These are phyloP conservation scores for Tetragonia tetragonoides DNA, from an alignment of 148 eudicot genomes.

Conservation along the genomic window DNA sequence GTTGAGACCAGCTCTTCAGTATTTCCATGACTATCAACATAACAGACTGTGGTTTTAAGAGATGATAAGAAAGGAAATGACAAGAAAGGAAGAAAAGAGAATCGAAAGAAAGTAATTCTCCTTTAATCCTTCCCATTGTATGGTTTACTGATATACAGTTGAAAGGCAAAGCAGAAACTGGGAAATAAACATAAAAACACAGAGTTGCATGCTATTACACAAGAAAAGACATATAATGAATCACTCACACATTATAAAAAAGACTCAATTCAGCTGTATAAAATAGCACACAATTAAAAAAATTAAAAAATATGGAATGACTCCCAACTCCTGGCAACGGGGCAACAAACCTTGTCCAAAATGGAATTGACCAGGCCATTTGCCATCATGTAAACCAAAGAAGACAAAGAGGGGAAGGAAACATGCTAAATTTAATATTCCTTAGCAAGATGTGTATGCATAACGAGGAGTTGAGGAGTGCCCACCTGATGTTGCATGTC, in stretches of 20 bases:
- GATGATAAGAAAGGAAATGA: no score
- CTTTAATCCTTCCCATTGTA: no score
- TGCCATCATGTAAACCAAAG: not conserved
- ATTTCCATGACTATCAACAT: not conserved
- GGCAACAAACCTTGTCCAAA: not conserved
- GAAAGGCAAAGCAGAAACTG: not conserved
- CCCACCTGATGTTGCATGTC: slow-evolving; percentile 28
- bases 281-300: no score
- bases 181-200: not conserved
- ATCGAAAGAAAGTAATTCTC: no score
- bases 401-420: not conserved
- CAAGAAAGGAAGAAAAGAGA: no score
- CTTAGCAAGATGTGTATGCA: not conserved
- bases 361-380: not conserved
- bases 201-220: not conserved
- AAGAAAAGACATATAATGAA: no score
- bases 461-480: not conserved
- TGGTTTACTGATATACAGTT: no score
- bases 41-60: no score
- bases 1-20: not conserved
- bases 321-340: not conserved
- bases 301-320: no score
- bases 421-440: not conserved
- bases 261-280: no score
- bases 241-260: no score